Percentiles rank a stretch among this genome's conserved stretches.
Evolutionary conservation across 345 rosid genomes (phyloP).

Genomic region (Euphorbia peplus): DNA sequence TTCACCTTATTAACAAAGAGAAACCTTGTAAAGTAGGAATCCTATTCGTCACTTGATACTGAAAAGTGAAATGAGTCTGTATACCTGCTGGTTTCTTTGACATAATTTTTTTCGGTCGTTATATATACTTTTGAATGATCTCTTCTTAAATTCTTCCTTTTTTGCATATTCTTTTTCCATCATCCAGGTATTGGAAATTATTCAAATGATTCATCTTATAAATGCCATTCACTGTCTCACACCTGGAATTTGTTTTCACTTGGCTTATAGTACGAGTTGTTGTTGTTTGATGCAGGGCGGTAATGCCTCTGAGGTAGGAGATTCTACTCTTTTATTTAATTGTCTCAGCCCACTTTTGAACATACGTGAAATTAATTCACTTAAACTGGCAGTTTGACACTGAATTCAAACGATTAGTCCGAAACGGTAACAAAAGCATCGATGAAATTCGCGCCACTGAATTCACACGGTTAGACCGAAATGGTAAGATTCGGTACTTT

Average conservation of each 20-base stretch:
- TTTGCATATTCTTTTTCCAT: background rate
- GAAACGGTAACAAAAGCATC: conserved; percentile 62
- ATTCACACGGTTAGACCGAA: conserved; percentile 64
- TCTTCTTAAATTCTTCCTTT: background rate
- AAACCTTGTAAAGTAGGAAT: background rate
- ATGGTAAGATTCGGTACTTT: conserved; percentile 28
- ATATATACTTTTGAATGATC: background rate
- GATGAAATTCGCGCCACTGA: conserved; percentile 73
- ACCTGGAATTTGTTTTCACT: background rate
- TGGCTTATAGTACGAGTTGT: background rate
- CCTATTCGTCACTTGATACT: background rate
- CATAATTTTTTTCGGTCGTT: background rate
- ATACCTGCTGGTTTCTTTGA: background rate
- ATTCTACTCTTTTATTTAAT: background rate
- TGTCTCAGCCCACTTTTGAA: background rate
- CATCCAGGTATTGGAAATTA: background rate
- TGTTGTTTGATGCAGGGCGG: background rate
- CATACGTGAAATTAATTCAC: background rate
- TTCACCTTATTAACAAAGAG: background rate
- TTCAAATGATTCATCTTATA: no score
- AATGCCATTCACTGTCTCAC: background rate
- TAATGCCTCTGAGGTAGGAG: background rate
- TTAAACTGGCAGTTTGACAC: background rate
- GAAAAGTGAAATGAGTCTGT: background rate
- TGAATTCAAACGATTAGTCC: no score